Conservation (phyloP, 2,329 filamentous ascomycete species). For the Colletotrichum tanaceti region DNA sequence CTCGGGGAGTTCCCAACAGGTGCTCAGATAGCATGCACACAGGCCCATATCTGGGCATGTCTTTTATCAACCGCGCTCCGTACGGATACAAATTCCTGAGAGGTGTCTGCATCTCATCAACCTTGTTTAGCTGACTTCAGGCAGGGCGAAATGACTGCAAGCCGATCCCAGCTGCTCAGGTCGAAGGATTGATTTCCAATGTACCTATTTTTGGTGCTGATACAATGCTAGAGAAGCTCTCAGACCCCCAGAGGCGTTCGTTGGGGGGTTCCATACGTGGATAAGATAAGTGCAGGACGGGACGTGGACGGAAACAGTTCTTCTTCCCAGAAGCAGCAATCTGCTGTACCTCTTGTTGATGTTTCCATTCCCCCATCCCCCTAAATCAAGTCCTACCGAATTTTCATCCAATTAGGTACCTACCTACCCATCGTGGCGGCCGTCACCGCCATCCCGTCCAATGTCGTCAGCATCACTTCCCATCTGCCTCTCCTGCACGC, state of each 20-base stretch:
- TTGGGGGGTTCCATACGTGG: neutral
- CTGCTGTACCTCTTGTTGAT: neutral
- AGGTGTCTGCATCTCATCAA: neutral
- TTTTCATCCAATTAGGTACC: neutral
- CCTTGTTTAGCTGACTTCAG: slow-evolving; percentile 8
- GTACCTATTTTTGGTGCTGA: too few species aligned
- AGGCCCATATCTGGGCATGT: slow-evolving; percentile 11
- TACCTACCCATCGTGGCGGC: slow-evolving; percentile 6
- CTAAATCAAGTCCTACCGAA: neutral
- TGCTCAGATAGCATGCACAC: slow-evolving; percentile 21
- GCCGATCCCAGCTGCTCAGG: neutral
- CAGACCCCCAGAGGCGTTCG: neutral
- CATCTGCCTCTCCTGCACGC: slow-evolving; percentile 9
- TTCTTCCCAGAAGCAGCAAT: neutral
- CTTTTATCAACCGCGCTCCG: neutral
- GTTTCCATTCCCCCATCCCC: neutral
- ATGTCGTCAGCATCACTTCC: slow-evolving; percentile 33
- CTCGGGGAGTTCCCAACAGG: slow-evolving; percentile 27
- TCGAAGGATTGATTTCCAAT: too few species aligned
- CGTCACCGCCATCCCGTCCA: slow-evolving; percentile 30
- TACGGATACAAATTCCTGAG: neutral
- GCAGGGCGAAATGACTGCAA: slow-evolving; percentile 2
- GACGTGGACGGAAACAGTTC: neutral
- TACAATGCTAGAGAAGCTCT: neutral
- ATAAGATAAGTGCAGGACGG: too few species aligned